Base-by-base conservation (phyloP, 805 yeast species). In the Barnettozyma siamensis region DNA sequence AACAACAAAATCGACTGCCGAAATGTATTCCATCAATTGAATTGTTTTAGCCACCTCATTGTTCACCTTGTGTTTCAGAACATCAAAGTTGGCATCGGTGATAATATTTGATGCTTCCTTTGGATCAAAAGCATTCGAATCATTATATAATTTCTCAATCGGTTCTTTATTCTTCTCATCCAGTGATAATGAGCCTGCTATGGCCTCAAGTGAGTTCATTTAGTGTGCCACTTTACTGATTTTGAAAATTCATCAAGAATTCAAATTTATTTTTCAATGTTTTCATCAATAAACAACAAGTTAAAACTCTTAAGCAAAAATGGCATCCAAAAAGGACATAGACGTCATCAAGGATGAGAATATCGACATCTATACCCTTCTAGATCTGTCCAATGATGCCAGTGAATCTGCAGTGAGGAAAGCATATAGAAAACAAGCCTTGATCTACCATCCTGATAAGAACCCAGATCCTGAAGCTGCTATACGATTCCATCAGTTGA, bases 401-500 rank as follows among this genome's bases (percentile, higher is more conserved):
- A 59, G 73, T 17, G 88, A 80, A 37, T 58, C 70, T 23, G 82
- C 77, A 56, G 75, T 84, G 59, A 81, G 82, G 62, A 83, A 81
- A 58, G 89, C 91, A 15, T 84, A 84, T 65, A 76, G 93, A 69
- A 73, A 80, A 55, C 75, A 83, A 35, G 94, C 94, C 15, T 69
- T 84, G 52, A 78, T 80, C 50, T 80, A 73, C 64, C 94, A 84
- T 61, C 94, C 94, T 43, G 94, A 84, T 66, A 84, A 84, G 68
- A 80, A 80, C 57, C 77, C 86, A 42, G 70, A 81, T 10, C 83
- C 80, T 32, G 96, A 88, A 59, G 96, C 96, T 9, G 93, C 91
- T 29, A 95, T 86, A 57, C 86, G 81, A 66, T 89, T 89, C 66
- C 91, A 89, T 65, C 91, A 83, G 57, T 73, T 88, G 53, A 80